These are phyloP conservation scores for Quercus engelmannii DNA, from an alignment of 306 rosid genomes.

Conservation along the genomic window DNA sequence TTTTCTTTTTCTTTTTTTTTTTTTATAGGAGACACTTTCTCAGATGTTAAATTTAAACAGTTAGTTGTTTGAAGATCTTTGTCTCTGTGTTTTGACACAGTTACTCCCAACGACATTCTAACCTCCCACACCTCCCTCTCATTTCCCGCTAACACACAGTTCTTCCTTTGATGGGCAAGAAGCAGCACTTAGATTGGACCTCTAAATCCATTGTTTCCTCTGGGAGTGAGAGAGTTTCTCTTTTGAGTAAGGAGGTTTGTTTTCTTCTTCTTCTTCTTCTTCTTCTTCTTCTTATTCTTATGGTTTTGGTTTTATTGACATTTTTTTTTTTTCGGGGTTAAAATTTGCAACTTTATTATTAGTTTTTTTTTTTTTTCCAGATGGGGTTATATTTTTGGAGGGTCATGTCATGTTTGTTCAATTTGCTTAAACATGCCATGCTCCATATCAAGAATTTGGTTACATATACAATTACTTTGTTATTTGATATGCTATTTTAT, in stretches of 20 bases:
- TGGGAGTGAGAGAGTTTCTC: constrained; percentile 22
- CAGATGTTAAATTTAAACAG: neutral
- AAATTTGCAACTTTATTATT: no score
- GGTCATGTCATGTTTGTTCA: neutral
- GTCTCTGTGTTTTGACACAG: neutral
- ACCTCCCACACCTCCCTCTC: neutral
- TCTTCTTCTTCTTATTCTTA: neutral
- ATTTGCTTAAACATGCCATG: neutral
- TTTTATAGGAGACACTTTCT: neutral
- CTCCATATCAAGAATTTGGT: neutral
- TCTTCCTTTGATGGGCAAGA: constrained; percentile 20
- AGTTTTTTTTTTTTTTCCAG: no score
- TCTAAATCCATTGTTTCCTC: constrained; percentile 16
- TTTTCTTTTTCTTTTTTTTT: no score
- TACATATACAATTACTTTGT: neutral
- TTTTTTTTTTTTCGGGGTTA: neutral
- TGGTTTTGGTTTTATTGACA: neutral
- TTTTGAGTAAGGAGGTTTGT: constrained; percentile 22
- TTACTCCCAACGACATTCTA: neutral
- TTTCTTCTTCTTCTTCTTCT: no score
- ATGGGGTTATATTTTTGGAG: neutral
- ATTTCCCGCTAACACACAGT: constrained; percentile 1
- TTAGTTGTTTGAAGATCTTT: neutral
- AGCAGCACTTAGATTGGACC: constrained; percentile 20
- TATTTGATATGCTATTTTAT: neutral